Percentiles rank a stretch among this genome's conserved stretches.
These are phyloP conservation scores for Allium fistulosum DNA, from an alignment of 106 monocot genomes.

Conservation along the genomic window DNA sequence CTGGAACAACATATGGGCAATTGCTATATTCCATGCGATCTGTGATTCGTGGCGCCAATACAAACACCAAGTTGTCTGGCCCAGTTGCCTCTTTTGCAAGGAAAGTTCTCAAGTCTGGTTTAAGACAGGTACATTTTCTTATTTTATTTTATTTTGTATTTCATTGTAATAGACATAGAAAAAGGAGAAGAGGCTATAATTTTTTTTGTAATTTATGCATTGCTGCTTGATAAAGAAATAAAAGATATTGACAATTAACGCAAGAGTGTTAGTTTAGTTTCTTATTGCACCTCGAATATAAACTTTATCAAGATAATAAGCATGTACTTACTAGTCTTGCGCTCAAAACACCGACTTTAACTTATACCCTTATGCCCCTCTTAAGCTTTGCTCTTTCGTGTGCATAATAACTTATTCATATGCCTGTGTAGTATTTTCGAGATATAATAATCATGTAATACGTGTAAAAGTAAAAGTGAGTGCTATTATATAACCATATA, in stretches of 20 bases:
- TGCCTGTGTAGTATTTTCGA: no score
- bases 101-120: constrained; percentile 39
- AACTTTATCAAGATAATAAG: no score
- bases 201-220: background rate
- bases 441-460: no score
- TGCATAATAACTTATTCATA: no score
- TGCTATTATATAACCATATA: background rate
- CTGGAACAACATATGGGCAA: constrained; percentile 59
- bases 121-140: constrained; percentile 50
- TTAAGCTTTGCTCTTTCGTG: no score
- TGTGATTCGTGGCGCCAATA: constrained; percentile 40
- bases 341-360: no score
- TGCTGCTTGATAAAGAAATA: no score
- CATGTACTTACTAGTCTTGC: no score
- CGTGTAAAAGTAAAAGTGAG: no score
- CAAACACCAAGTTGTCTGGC: constrained; percentile 20
- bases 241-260: no score
- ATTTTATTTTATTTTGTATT: background rate
- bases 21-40: constrained; percentile 60
- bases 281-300: background rate
- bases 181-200: background rate
- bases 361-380: no score
- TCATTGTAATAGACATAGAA: background rate
- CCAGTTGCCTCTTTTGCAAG: constrained; percentile 51
- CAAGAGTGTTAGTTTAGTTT: background rate